phyloP scores from a whole-genome alignment of 2,329 filamentous ascomycete genomes.

The Pestalotiopsis fici region DNA sequence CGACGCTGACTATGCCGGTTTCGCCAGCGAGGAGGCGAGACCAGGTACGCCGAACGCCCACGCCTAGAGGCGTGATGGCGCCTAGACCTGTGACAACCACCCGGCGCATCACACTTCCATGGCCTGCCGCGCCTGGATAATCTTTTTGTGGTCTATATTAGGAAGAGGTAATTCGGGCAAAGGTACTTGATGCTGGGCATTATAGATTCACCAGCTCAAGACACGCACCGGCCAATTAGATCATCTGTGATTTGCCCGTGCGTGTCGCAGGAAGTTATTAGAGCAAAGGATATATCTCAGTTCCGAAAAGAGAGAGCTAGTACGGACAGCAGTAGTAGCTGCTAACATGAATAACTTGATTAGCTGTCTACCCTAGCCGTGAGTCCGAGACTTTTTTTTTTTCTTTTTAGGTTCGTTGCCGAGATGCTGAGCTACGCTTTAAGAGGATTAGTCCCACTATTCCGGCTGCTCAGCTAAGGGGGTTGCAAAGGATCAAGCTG shows the following conservation, averaged over 20 bases:
- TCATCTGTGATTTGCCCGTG: not conserved
- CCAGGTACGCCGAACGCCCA: slow-evolving; percentile 81
- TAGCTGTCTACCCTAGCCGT: not conserved
- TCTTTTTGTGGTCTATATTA: not conserved
- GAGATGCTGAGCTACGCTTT: not conserved
- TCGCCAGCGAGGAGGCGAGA: slow-evolving; percentile 75
- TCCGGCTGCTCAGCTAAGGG: not conserved
- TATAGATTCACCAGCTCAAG: not conserved
- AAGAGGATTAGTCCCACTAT: not conserved
- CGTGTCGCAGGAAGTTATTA: not conserved
- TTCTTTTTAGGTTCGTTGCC: not conserved
- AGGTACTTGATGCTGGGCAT: not conserved
- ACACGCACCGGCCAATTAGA: not conserved
- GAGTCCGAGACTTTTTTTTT: no score
- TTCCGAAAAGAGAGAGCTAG: not conserved
- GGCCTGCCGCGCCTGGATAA: not conserved
- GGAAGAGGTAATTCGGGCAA: not conserved
- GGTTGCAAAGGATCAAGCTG: not conserved
- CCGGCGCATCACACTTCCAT: slow-evolving; percentile 60
- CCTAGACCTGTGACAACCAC: slow-evolving; percentile 85
- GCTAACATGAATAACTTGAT: no score
- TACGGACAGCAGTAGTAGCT: not conserved
- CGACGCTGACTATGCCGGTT: slow-evolving; percentile 78
- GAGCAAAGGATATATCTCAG: not conserved
- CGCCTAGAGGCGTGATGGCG: slow-evolving; percentile 79